Conservation (phyloP, 2,329 filamentous ascomycete genomes). For the Chlorencoelia australis region DNA sequence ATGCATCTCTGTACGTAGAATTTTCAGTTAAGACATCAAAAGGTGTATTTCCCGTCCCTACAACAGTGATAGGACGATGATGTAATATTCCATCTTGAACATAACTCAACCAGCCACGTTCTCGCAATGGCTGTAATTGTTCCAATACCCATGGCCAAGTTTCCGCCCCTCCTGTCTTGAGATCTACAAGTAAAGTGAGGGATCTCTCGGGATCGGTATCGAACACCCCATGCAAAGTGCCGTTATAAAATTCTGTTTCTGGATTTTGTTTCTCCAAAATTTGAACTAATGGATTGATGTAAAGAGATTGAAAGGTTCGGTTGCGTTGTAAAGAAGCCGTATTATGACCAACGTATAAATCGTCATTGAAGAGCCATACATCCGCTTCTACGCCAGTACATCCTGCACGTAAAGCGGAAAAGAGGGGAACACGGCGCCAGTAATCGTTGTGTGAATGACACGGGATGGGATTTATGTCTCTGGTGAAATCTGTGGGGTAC, state of each 20-base stretch:
- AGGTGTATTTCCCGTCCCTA: constrained; percentile 55
- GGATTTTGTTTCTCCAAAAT: constrained; percentile 46
- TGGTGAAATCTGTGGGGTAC: constrained; percentile 42
- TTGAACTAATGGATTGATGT: constrained; percentile 52
- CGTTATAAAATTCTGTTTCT: constrained; percentile 35
- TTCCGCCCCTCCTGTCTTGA: constrained; percentile 48
- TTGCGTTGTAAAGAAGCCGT: constrained; percentile 40
- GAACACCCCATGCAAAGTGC: constrained; percentile 44
- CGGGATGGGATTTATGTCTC: constrained; percentile 41
- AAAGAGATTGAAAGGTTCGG: constrained; percentile 51
- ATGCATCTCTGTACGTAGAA: constrained; percentile 46
- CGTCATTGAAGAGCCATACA: constrained; percentile 49
- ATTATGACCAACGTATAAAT: constrained; percentile 56
- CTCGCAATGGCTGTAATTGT: constrained; percentile 48
- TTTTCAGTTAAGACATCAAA: constrained; percentile 46
- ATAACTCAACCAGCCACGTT: constrained; percentile 45
- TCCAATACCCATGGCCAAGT: constrained; percentile 43
- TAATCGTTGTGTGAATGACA: constrained; percentile 67
- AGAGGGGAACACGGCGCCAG: constrained; percentile 52
- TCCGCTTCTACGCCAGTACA: constrained; percentile 60
- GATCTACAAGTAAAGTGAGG: constrained; percentile 55
- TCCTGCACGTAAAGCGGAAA: constrained; percentile 48
- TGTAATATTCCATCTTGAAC: constrained; percentile 41
- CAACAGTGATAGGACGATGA: constrained; percentile 52
- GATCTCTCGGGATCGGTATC: constrained; percentile 41